phyloP scores from a whole-genome alignment of 2,329 filamentous ascomycete genomes.

The Colletotrichum sp. region DNA sequence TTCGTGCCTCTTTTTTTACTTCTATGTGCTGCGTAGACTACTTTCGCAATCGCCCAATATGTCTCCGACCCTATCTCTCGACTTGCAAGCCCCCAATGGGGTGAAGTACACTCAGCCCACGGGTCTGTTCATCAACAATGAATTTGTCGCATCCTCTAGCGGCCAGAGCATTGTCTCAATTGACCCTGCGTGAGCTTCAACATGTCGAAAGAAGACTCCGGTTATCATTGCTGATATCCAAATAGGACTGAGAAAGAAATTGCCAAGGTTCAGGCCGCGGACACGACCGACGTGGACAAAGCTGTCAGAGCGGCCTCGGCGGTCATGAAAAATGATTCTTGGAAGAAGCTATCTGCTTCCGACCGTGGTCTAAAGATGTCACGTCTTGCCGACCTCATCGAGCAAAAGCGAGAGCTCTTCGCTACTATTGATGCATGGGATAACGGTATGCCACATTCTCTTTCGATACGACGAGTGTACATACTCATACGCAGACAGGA shows the following conservation, averaged over 20 bases:
- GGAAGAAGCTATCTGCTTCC: constrained; percentile 70
- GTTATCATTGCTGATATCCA: not conserved
- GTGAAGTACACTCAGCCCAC: constrained; percentile 69
- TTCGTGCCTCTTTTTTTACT: not conserved
- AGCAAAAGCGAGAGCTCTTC: constrained; percentile 60
- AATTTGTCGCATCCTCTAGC: constrained; percentile 66
- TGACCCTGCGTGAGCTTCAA: constrained; percentile 50
- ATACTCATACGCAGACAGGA: not conserved
- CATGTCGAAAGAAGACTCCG: not conserved
- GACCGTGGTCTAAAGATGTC: constrained; percentile 67
- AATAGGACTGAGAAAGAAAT: not conserved
- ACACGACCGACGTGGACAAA: not conserved
- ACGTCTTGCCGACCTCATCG: constrained; percentile 75
- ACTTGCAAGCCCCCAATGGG: constrained; percentile 74
- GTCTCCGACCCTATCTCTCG: constrained; percentile 35
- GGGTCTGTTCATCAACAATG: constrained; percentile 80
- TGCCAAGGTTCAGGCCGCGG: not conserved
- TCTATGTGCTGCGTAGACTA: not conserved
- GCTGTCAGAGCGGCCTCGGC: not conserved
- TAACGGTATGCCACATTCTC: constrained; percentile 4
- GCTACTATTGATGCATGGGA: constrained; percentile 78
- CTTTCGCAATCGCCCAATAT: not conserved
- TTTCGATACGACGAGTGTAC: not conserved
- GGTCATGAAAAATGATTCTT: constrained; percentile 55
- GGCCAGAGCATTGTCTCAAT: constrained; percentile 65